Base-by-base conservation (phyloP, 257 asterid species). In the Leonotis leonurus region DNA sequence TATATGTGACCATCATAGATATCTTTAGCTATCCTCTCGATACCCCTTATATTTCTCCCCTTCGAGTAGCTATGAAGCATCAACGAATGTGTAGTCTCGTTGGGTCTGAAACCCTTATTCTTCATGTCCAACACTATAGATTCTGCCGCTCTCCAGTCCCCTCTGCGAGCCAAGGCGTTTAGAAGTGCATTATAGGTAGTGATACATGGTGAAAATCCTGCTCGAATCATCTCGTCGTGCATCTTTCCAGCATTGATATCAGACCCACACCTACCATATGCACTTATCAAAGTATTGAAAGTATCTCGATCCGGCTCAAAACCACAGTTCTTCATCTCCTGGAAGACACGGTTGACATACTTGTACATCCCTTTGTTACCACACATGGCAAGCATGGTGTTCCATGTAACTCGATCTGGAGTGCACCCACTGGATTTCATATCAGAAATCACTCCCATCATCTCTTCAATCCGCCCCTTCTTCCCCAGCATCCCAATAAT, bases 361-460 rank as follows among this genome's bases (percentile, higher is more conserved):
- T 80, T 77, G 26, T 81, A 88, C 99, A 85, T 86, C 58, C 99
- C 97, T 70, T 50, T 83, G 67, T 71, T 80, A 16, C 99, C 99
- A 70, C 96, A 86, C 82, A 89, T 75, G 24, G 88, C 81, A 64
- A 92, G 94, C 81, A 89, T 73, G 4, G 96, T 86, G 69, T 89
- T 89, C 99, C 99, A 92, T n/a, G 99, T 92, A 24, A 87, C 71
- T 58, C 85, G 94, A 69, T 89, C 81, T 30, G 99, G 96, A 5
- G 63, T 73, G 65, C 96, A 89, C 9, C 95, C 99, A 52, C 81
- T 86, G 35, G 71, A 46, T 80, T 89, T 92, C 99, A 92, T 89
- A 32, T 89, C 97, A 18, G 67, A 64, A 17, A 86, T 60, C 40
- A 92, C 63, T 50, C 77, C 89, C 91, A 89, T 89, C 95, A 89